Evolutionary conservation across 257 asterid genomes (phyloP).

Genomic region (Rauvolfia tetraphylla): DNA sequence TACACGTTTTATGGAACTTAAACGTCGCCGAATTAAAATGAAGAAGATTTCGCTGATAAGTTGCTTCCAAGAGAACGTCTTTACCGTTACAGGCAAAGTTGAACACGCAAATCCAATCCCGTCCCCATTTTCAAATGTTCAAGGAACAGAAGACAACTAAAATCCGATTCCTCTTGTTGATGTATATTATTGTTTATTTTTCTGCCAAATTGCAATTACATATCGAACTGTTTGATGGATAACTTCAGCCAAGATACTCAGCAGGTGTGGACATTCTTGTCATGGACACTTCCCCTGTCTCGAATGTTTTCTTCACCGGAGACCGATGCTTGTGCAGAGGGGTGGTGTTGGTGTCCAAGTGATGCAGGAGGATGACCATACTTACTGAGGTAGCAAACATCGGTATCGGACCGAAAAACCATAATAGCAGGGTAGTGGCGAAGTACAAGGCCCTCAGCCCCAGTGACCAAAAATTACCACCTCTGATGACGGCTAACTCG

Average conservation of each 20-base stretch:
- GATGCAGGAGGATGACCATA: constrained; percentile 52
- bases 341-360: constrained; percentile 44
- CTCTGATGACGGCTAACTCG: constrained; percentile 53
- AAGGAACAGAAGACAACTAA: neutral
- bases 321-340: constrained; percentile 32
- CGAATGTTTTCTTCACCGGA: constrained; percentile 8
- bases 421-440: constrained; percentile 49
- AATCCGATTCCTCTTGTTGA: neutral
- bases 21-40: neutral
- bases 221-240: neutral
- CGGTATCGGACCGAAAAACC: constrained; percentile 76
- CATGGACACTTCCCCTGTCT: constrained; percentile 7
- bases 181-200: neutral
- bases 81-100: neutral
- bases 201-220: neutral
- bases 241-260: constrained; percentile 6
- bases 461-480: constrained; percentile 69
- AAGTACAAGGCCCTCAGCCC: constrained; percentile 64
- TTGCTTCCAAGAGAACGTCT: neutral
- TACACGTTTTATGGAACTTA: neutral
- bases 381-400: constrained; percentile 52
- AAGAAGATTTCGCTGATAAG: neutral
- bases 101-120: neutral
- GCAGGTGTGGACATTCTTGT: neutral
- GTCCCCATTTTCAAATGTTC: neutral